Evolutionary conservation across 1,284 basidiomycete genomes (phyloP).

Genomic region (Cryptococcus sp.): DNA sequence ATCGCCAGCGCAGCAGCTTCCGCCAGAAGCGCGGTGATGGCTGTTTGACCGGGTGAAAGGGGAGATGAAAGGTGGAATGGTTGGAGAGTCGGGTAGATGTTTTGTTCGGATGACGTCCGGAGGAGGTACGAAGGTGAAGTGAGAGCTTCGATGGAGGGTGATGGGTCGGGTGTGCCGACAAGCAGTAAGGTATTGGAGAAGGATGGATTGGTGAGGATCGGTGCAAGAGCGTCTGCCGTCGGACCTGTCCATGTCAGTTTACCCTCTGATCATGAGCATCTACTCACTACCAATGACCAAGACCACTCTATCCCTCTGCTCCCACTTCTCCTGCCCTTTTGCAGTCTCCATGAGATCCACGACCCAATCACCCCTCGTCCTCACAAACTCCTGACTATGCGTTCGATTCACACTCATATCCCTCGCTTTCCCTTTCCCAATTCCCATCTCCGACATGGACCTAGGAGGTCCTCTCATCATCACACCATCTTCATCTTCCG

Average conservation of each 20-base stretch:
- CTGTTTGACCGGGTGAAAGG: not conserved
- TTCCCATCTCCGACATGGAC: not conserved
- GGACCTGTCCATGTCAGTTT: constrained; percentile 13
- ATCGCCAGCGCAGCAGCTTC: constrained; percentile 22
- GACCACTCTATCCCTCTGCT: constrained; percentile 20
- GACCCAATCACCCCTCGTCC: constrained; percentile 22
- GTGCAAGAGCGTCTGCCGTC: constrained; percentile 22
- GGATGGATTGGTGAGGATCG: constrained; percentile 28
- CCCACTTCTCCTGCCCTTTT: constrained; percentile 25
- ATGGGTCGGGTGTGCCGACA: constrained; percentile 21
- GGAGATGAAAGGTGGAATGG: constrained; percentile 14
- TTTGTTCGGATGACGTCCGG: constrained; percentile 10
- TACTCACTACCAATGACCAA: constrained; percentile 33
- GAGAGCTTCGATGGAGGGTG: constrained; percentile 31
- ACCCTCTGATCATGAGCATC: not conserved
- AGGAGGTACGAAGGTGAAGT: constrained; percentile 30
- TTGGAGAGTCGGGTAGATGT: constrained; percentile 33
- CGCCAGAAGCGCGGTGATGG: constrained; percentile 20
- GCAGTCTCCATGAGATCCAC: constrained; percentile 23
- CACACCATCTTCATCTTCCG: not conserved
- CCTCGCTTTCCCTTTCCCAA: not conserved
- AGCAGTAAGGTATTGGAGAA: constrained; percentile 33
- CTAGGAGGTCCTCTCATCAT: not conserved
- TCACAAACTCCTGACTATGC: not conserved
- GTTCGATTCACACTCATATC: not conserved